Base-by-base conservation (phyloP, 805 yeast species). In the Metschnikowia peoriensis region DNA sequence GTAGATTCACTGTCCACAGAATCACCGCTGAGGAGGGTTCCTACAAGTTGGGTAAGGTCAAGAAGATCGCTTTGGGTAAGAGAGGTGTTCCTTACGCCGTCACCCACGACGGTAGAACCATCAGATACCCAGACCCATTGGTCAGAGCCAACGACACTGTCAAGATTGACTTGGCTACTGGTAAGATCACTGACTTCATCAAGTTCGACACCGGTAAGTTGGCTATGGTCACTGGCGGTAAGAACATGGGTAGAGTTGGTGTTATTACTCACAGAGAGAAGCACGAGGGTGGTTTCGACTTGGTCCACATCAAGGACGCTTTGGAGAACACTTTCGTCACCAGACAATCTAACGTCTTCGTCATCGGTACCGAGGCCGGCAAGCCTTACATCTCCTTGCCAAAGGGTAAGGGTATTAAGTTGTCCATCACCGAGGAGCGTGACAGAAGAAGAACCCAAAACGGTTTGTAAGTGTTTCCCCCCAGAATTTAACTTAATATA, bases 1-100 rank as follows among this genome's bases (percentile, higher is more conserved):
- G 98, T 81, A 92, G 97, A 83, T 93, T 92, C 72, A 94, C 99
- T 72, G 96, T 93, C 71, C 99, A 93, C 96, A 91, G 99, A 83
- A 93, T 93, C 82, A 89, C 97, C 66, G 94, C 90, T 66, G 98
- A 93, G 80, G 99, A 93, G 84, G 97, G 97, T 70, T 77, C 92
- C 66, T 93, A 94, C 94, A 93, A 93, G 83, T 88, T 93, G 75
- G 97, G 89, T 73, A 93, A 92, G 84, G 98, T 93, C 70, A 94
- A 90, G 88, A 90, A 88, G 79, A 97, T 93, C 64, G 96, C 90
- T 82, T 84, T 92, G 75, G 98, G 99, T 79, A 94, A 93, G 88
- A 90, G 85, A 82, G 97, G 97, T 75, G 84, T 93, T 70, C 99
- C 99, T 73, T 93, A 89, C 88, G 87, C 89, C 73, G 98, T 93